These are phyloP conservation scores for Corinectria fuckeliana DNA, from an alignment of 2,329 filamentous ascomycete genomes.

Conservation along the genomic window DNA sequence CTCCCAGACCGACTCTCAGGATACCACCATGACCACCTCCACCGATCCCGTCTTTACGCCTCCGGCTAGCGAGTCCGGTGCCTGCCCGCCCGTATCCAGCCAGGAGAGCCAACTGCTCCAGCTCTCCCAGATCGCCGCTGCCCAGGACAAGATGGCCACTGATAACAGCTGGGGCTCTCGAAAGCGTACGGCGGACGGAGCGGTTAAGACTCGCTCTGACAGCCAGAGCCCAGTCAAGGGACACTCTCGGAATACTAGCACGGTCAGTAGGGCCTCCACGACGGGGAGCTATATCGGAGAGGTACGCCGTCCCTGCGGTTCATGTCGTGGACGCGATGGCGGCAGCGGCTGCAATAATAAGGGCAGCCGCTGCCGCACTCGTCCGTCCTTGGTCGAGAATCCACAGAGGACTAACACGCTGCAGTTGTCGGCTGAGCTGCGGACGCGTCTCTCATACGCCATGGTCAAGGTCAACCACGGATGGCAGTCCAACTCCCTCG, in stretches of 20 bases:
- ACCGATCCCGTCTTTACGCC: slow-evolving; percentile 37
- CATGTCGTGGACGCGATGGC: neutral
- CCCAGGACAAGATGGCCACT: slow-evolving; percentile 56
- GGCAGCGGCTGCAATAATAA: neutral
- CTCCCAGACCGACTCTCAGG: slow-evolving; percentile 35
- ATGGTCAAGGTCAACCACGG: slow-evolving; percentile 93
- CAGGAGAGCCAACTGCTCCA: slow-evolving; percentile 63
- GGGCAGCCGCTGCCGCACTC: neutral
- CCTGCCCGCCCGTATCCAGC: slow-evolving; percentile 42
- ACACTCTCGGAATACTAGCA: slow-evolving; percentile 76
- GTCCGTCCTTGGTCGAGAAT: neutral
- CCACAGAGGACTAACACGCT: slow-evolving; percentile 24
- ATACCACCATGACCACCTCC: slow-evolving; percentile 32
- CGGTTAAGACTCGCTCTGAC: slow-evolving; percentile 63
- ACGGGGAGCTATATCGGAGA: slow-evolving; percentile 77
- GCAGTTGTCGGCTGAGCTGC: slow-evolving; percentile 79
- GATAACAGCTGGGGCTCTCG: slow-evolving; percentile 49
- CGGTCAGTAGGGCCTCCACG: slow-evolving; percentile 65
- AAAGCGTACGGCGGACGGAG: slow-evolving; percentile 80
- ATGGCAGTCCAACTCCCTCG: slow-evolving; percentile 80
- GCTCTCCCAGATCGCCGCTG: slow-evolving; percentile 64
- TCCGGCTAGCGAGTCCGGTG: slow-evolving; percentile 33
- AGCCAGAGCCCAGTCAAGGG: slow-evolving; percentile 58
- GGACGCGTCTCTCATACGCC: slow-evolving; percentile 86
- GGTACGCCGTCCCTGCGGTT: slow-evolving; percentile 58